A percentile compares a stretch with the other conserved stretches of the same genome.
These are phyloP conservation scores for Cryptococcus sp. DNA, from an alignment of 1,284 basidiomycete genomes.

Conservation along the genomic window DNA sequence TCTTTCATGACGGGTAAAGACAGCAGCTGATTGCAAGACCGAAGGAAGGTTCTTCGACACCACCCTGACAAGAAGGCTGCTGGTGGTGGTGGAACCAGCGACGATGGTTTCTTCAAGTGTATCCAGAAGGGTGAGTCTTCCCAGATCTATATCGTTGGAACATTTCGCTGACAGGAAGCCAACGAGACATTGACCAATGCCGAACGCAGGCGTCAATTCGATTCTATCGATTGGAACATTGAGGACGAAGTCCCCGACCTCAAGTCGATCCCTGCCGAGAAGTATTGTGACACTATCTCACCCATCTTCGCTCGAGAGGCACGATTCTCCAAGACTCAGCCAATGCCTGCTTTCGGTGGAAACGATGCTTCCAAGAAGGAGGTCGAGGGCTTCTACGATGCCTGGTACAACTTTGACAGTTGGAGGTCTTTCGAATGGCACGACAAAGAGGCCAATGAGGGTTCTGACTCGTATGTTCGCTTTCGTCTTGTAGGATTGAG, in stretches of 20 bases:
- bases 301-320: slow-evolving; percentile 87
- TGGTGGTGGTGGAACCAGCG: slow-evolving; percentile 64
- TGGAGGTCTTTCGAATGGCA: slow-evolving; percentile 98
- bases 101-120: slow-evolving; percentile 99
- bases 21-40: slow-evolving; percentile 57
- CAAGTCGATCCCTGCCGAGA: slow-evolving; percentile 57
- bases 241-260: slow-evolving; percentile 73
- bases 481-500: neutral
- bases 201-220: slow-evolving; percentile 90
- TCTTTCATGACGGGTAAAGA: slow-evolving; percentile 1
- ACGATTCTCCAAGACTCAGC: slow-evolving; percentile 81
- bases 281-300: slow-evolving; percentile 54
- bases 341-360: slow-evolving; percentile 78
- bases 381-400: slow-evolving; percentile 94
- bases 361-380: slow-evolving; percentile 69
- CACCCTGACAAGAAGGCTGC: slow-evolving; percentile 95
- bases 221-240: slow-evolving; percentile 85
- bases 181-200: slow-evolving; percentile 83
- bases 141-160: neutral
- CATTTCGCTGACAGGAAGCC: slow-evolving; percentile 49
- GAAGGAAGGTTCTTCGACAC: slow-evolving; percentile 98
- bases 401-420: slow-evolving; percentile 99
- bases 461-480: slow-evolving; percentile 75
- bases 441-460: slow-evolving; percentile 98
- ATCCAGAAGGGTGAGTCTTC: slow-evolving; percentile 70